Base-by-base conservation (phyloP, 305 asterid species). In the Rubia occidens region DNA sequence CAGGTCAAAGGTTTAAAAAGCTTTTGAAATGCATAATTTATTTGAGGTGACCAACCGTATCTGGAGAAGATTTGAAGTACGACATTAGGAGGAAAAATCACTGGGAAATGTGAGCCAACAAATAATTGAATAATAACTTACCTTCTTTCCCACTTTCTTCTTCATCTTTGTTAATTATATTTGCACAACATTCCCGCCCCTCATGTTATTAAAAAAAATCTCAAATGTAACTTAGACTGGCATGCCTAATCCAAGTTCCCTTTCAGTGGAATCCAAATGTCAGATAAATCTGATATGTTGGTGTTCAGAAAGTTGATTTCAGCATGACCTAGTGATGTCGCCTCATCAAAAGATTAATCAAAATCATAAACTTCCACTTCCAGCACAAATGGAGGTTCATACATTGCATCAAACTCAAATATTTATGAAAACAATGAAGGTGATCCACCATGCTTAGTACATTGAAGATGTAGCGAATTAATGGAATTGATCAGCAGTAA, bases 371-470 rank as follows among this genome's bases (percentile, higher is more conserved):
- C 97, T 80, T 94, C 97, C 78, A 89, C 83, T 43, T 88, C 91
- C 76, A 94, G 79, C 79, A 88, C 91, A 18, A 96, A 94, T 54
- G 98, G 97, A 60, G 97, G 96, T 24, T 90, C 97, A 40, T 90
- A 95, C 98, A 94, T 90, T 51, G 98, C 98, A 87, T 94, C 98
- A 84, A 94, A 90, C 73, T 90, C 98, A 77, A 90, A 94, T 77
- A 94, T 89, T 79, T 94, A 96, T 94, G 92, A 84, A 83, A 60
- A 71, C 68, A 40, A 78, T 72, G 74, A 60, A 53, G 6, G 39
- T 35, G 6, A 35, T 35, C 6, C 39, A 35, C 59, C 75, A 62
- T 68, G 70, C 61, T 59, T 35, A 80, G 56, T 10, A 32, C 54
- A 35, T 60, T 60, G 18, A 66, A 72, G 20, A 65, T 67, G 67